Conservation (phyloP, 202 grass and related monocot species). For the Cymbopogon flexuosus region DNA sequence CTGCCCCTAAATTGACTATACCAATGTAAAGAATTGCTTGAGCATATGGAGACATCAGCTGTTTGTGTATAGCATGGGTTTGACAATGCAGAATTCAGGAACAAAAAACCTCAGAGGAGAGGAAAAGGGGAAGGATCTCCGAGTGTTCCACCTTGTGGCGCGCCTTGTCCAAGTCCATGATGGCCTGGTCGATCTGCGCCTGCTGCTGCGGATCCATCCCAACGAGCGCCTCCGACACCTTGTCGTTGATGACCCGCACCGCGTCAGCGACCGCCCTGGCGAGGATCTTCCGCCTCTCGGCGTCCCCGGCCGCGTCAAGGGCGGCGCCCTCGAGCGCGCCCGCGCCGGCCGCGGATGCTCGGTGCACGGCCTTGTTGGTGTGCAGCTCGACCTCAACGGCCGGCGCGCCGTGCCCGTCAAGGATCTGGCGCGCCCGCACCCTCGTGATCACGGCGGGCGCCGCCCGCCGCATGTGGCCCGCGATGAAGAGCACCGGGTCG, state of each 20-base stretch:
- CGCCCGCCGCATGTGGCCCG: slow-evolving; percentile 81
- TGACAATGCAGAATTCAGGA: too few relatives aligned
- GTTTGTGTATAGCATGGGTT: too few relatives aligned
- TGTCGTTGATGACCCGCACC: slow-evolving; percentile 74
- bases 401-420: slow-evolving; percentile 69
- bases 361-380: slow-evolving; percentile 93
- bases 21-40: too few relatives aligned
- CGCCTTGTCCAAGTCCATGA: slow-evolving; percentile 95
- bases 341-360: slow-evolving; percentile 59
- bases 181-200: slow-evolving; percentile 92
- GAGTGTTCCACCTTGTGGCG: slow-evolving; percentile 59
- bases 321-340: slow-evolving; percentile 45
- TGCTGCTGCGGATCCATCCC: slow-evolving; percentile 96
- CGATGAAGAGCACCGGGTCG: slow-evolving; percentile 82
- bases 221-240: slow-evolving; percentile 88
- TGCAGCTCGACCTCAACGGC: slow-evolving; percentile 84
- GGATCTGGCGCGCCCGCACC: slow-evolving; percentile 83
- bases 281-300: slow-evolving; percentile 65
- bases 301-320: slow-evolving; percentile 37
- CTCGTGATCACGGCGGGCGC: slow-evolving; percentile 73
- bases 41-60: too few relatives aligned
- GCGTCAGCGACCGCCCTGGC: slow-evolving; percentile 66
- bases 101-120: too few relatives aligned
- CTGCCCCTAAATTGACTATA: too few relatives aligned
- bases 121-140: neutral